phyloP scores from a whole-genome alignment of 441 rosid genomes.

The Pelargonium myrrhifolium region DNA sequence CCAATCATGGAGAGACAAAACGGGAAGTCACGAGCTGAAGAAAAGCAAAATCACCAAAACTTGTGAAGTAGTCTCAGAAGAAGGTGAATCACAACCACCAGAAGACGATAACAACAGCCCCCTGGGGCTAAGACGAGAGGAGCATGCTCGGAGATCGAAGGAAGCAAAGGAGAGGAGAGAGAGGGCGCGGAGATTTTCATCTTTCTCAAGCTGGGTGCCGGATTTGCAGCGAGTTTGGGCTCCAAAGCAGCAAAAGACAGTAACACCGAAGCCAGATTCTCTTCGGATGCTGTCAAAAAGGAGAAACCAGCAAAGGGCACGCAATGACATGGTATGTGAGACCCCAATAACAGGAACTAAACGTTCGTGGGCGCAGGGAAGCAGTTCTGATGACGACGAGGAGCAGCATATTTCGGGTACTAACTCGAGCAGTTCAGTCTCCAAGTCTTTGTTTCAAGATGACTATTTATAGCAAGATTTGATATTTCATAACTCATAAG shows the following conservation, averaged over 20 bases:
- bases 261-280: constrained; percentile 27
- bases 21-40: constrained; percentile 23
- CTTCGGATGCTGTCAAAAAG: constrained; percentile 40
- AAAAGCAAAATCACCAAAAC: constrained; percentile 14
- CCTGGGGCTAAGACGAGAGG: constrained; percentile 22
- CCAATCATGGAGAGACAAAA: constrained; percentile 43
- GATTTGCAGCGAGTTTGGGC: constrained; percentile 90
- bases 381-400: constrained; percentile 25
- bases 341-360: constrained; percentile 54
- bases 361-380: constrained; percentile 25
- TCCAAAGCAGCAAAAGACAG: constrained; percentile 46
- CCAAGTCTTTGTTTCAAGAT: constrained; percentile 73
- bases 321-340: constrained; percentile 59
- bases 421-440: constrained; percentile 36
- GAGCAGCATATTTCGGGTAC: constrained; percentile 18
- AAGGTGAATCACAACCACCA: constrained; percentile 24
- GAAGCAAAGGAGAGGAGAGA: constrained; percentile 68
- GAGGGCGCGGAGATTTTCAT: constrained; percentile 68
- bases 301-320: constrained; percentile 33
- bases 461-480: constrained; percentile 15
- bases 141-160: constrained; percentile 38
- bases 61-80: constrained; percentile 22
- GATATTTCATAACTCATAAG: neutral
- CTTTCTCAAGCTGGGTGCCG: constrained; percentile 75
- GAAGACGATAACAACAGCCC: constrained; percentile 25